A percentile compares a stretch with the other conserved stretches of the same genome.
Evolutionary conservation across 78 protist species (phyloP).

Genomic region (Fonticula alba): DNA sequence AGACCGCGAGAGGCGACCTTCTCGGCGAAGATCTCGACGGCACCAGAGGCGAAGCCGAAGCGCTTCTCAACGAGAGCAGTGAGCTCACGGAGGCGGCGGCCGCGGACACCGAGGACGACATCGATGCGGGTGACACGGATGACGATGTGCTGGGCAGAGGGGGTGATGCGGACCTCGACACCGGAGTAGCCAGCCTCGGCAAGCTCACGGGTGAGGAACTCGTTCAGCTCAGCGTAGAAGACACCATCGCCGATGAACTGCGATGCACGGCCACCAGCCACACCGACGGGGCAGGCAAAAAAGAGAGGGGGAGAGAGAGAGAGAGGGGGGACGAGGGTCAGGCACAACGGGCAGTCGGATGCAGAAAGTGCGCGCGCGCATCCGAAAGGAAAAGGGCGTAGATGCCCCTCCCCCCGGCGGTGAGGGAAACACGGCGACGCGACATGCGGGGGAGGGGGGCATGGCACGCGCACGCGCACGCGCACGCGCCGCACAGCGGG

Average conservation of each 20-base stretch:
- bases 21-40: slow-evolving; percentile 84
- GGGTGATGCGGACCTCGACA: slow-evolving; percentile 87
- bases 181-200: slow-evolving; percentile 92
- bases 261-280: too few species aligned
- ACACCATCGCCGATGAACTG: slow-evolving; percentile 98
- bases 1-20: slow-evolving; percentile 89
- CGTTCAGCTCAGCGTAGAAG: slow-evolving; percentile 98
- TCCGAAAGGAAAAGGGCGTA: too few species aligned
- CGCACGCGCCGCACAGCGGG: too few species aligned
- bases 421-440: too few species aligned
- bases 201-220: slow-evolving; percentile 84
- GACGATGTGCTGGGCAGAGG: slow-evolving; percentile 89
- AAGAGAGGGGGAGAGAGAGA: too few species aligned
- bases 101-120: slow-evolving; percentile 84
- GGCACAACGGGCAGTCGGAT: too few species aligned
- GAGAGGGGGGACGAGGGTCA: too few species aligned
- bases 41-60: slow-evolving; percentile 72
- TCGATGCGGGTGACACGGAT: slow-evolving; percentile 94
- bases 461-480: too few species aligned
- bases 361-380: too few species aligned
- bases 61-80: slow-evolving; percentile 94
- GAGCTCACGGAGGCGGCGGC: slow-evolving; percentile 91
- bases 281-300: too few species aligned
- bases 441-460: too few species aligned
- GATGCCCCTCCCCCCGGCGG: too few species aligned